Evolutionary conservation across 1,284 basidiomycete species (phyloP).

Genomic region (Testicularia cyperi): DNA sequence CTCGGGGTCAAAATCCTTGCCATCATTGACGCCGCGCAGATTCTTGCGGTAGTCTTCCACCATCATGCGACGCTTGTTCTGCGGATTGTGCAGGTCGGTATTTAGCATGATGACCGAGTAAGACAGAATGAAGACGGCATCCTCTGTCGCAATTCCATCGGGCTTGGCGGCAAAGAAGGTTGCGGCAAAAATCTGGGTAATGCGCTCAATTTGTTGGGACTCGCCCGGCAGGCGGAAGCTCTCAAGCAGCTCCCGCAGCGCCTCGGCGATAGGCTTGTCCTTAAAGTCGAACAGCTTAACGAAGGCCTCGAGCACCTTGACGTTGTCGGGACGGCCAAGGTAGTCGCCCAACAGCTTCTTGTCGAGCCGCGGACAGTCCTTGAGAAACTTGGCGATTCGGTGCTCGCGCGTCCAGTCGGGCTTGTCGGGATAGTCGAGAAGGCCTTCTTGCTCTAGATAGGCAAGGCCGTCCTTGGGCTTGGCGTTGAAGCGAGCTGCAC

Average conservation of each 20-base stretch:
- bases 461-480: conserved; percentile 92
- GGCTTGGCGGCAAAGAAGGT: conserved; percentile 83
- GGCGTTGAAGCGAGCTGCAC: conserved; percentile 85
- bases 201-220: conserved; percentile 87
- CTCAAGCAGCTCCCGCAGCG: conserved; percentile 90
- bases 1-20: conserved; percentile 77
- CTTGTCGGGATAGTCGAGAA: conserved; percentile 67
- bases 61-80: conserved; percentile 96
- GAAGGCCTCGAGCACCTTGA: conserved; percentile 82
- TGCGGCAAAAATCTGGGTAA: conserved; percentile 91
- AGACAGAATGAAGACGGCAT: conserved; percentile 90
- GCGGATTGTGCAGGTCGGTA: conserved; percentile 96
- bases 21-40: conserved; percentile 87
- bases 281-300: conserved; percentile 87
- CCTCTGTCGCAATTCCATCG: conserved; percentile 86
- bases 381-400: conserved; percentile 74
- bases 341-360: conserved; percentile 94
- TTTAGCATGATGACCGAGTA: conserved; percentile 99
- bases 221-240: conserved; percentile 94
- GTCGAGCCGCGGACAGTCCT: conserved; percentile 80
- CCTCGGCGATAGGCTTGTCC: conserved; percentile 87
- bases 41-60: conserved; percentile 92
- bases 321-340: conserved; percentile 83
- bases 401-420: conserved; percentile 42
- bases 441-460: conserved; percentile 67